Evolutionary conservation across 352 stramenopile genomes (phyloP), one percentile per base, ranked within the genome.

Genomic region (Globisporangium sylvaticum): DNA sequence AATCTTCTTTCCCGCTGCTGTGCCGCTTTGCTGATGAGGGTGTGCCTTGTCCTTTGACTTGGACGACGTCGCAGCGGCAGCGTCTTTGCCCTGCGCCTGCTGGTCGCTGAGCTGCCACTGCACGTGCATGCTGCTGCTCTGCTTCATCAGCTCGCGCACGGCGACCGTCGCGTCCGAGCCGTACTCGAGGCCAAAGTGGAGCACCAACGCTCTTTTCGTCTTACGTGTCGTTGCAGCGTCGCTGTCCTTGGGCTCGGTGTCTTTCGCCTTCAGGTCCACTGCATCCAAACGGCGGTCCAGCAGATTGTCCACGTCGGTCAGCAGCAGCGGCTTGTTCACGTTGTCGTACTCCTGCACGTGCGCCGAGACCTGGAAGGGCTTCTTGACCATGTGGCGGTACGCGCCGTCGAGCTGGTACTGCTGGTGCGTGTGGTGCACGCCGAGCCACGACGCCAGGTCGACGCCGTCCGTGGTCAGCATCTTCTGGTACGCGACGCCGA

Each of bases 91-190:
- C 22, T 29, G 24, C 27, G 27, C 27, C 18, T 70, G 67, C 52
- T 71, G 67, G 7, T 83, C 73, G 14, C 64, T 65, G 3, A 81
- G 64, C 64, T 90, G 77, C 78, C 80, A 85, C 64, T 89, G 84
- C 22, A 91, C 80, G 64, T 91, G 76, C 31, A 84, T 74, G 58
- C 77, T 97, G 79, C 73, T 98, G 77, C 73, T 97, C 73, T 89
- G 87, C 75, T 98, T 98, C 69, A 98, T 97, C 12, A 99, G 74
- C 73, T 99, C 97, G 62, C 97, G 86, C 54, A 99, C 77, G 8
- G 92, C 94, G 68, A 98, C 97, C 15, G 93, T 99, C 12, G 96
- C 96, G 79, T 99, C 82, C 2, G 77, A 88, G 24, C 78, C 81
- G 54, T 84, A 85, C 20, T 79, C 77, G 31, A 92, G 70, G 29